A percentile compares a stretch with the other conserved stretches of the same genome.
These are phyloP conservation scores for Zymoseptoria tritici DNA, from an alignment of 2,329 filamentous ascomycete genomes.

Conservation along the genomic window DNA sequence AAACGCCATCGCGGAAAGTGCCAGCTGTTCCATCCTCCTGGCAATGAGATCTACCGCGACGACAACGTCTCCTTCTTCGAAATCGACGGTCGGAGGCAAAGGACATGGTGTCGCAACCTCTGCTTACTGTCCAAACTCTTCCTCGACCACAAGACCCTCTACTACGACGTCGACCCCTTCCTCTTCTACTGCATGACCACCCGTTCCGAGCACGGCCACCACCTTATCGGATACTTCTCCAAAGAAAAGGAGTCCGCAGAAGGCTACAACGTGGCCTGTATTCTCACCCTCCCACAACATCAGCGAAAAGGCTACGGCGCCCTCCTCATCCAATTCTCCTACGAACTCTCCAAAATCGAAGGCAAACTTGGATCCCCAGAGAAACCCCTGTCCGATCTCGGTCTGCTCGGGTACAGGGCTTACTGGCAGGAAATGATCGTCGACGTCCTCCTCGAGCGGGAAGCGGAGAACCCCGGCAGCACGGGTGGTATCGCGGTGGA, in stretches of 20 bases:
- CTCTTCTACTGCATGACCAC: slow-evolving; percentile 97
- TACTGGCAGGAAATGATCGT: slow-evolving; percentile 97
- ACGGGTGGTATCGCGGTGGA: slow-evolving; percentile 68
- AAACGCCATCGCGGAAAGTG: slow-evolving; percentile 83
- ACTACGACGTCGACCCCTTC: slow-evolving; percentile 99
- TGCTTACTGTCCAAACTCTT: slow-evolving; percentile 95
- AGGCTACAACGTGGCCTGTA: slow-evolving; percentile 96
- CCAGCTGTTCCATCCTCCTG: slow-evolving; percentile 81
- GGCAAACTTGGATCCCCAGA: slow-evolving; percentile 92
- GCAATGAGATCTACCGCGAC: slow-evolving; percentile 97
- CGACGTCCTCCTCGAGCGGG: slow-evolving; percentile 69
- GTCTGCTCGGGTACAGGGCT: slow-evolving; percentile 86
- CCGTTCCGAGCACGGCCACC: slow-evolving; percentile 79
- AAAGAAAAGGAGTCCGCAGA: slow-evolving; percentile 98
- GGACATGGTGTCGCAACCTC: slow-evolving; percentile 93
- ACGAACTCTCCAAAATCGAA: slow-evolving; percentile 92
- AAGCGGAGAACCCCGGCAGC: slow-evolving; percentile 39
- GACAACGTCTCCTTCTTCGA: slow-evolving; percentile 93
- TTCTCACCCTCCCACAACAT: slow-evolving; percentile 90
- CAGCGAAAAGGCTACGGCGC: slow-evolving; percentile 91
- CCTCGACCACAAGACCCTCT: slow-evolving; percentile 93
- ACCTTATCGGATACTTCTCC: slow-evolving; percentile 98
- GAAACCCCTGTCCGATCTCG: slow-evolving; percentile 90
- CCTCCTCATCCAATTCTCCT: slow-evolving; percentile 92
- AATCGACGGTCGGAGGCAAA: slow-evolving; percentile 87